phyloP scores from a whole-genome alignment of 192 early-diverging fungal genomes.

The Rhizoclosmatium globosum region DNA sequence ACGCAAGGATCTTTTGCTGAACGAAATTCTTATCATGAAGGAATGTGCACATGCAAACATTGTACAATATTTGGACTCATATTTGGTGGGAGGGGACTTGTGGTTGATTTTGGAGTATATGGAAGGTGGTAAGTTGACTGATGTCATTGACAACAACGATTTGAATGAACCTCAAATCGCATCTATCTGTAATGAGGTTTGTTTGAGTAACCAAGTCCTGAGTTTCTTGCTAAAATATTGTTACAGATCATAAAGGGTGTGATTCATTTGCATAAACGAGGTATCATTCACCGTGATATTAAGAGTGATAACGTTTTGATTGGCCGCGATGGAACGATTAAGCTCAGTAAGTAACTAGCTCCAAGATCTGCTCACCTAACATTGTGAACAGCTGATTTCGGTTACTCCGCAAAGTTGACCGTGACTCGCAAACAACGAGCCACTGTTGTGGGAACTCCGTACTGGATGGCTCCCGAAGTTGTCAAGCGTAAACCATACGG shows the following conservation, averaged over 20 bases:
- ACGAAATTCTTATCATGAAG: conserved; percentile 95
- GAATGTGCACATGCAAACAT: conserved; percentile 90
- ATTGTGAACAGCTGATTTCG: conserved; percentile 76
- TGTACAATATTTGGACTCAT: conserved; percentile 90
- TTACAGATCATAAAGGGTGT: conserved; percentile 78
- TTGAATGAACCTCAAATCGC: conserved; percentile 54
- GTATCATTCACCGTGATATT: conserved; percentile 92
- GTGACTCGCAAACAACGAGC: conserved; percentile 77
- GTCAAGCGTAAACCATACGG: conserved; percentile 59
- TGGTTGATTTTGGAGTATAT: conserved; percentile 97
- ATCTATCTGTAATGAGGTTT: conserved; percentile 39
- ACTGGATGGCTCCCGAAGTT: conserved; percentile 65
- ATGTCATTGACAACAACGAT: conserved; percentile 86
- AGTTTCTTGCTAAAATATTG: background rate
- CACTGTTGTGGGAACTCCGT: conserved; percentile 64
- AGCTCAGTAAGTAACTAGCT: conserved; percentile 54
- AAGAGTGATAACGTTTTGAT: conserved; percentile 82
- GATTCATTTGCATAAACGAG: conserved; percentile 80
- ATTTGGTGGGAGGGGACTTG: conserved; percentile 78
- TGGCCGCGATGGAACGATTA: conserved; percentile 79
- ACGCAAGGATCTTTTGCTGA: conserved; percentile 91
- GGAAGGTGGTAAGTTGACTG: conserved; percentile 92
- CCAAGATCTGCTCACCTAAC: background rate
- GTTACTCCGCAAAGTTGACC: conserved; percentile 88
- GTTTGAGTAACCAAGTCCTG: background rate